Evolutionary conservation across 1,284 basidiomycete genomes (phyloP), one percentile per base, ranked within the genome.

Genomic region (Ganoderma sinense): DNA sequence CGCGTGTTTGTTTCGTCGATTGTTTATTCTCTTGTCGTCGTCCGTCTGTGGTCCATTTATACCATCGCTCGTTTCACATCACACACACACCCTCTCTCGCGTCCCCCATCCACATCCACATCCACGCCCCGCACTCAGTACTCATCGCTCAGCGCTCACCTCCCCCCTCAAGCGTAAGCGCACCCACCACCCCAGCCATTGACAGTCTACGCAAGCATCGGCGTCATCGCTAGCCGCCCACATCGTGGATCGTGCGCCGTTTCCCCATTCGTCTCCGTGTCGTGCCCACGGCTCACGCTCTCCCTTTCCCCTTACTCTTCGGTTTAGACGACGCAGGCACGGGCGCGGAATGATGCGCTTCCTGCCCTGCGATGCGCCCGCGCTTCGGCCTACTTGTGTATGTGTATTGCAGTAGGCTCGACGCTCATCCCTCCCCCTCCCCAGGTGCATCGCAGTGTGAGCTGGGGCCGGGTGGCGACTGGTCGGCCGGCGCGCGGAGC

Each of bases 1-100:
- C 13, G 23, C 48, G 1, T 26, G 23, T 62, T 62, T 56, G 63
- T 69, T 62, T 62, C 59, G 63, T 69, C 69, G 65, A 67, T 74
- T 66, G 68, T 68, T 72, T 71, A 70, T 70, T 70, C 60, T 64
- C 62, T 62, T 63, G 64, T 66, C 69, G 64, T 66, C 69, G 56
- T 68, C 66, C 67, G 64, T 69, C 64, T 69, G 69, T 69, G 69
- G 71, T 72, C 65, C 73, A 70, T 73, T 74, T 76, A 76, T 74
- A 75, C 73, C 74, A 75, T 75, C 75, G 72, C 75, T 76, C 73
- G 72, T 78, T 77, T 75, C 70, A 72, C 45, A 45, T 10, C 36
- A 36, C 65, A 33, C 33, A 58, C 58, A 51, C 64, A 14, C 23
- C 40, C 53, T n/a, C 29, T 56, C 43, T 45, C 45, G 14, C 63